A percentile compares a stretch with the other conserved stretches of the same genome.
These are phyloP conservation scores for Inonotus hispidus DNA, from an alignment of 1,284 basidiomycete genomes.

Conservation along the genomic window DNA sequence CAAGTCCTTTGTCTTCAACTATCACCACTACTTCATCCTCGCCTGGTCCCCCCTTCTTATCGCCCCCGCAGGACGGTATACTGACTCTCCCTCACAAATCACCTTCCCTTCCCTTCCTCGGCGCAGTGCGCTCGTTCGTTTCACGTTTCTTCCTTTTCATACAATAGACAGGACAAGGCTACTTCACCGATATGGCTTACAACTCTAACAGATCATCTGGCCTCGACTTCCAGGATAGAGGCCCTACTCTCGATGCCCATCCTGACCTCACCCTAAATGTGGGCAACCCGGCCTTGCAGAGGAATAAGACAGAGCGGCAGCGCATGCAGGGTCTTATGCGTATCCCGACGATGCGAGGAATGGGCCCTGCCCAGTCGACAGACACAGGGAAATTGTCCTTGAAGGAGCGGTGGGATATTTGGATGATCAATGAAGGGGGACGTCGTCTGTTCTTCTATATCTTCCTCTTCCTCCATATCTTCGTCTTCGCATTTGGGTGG, in stretches of 20 bases:
- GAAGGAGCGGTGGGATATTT: slow-evolving; percentile 51
- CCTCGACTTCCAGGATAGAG: slow-evolving; percentile 68
- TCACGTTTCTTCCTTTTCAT: not conserved
- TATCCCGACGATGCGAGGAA: slow-evolving; percentile 36
- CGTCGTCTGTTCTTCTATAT: slow-evolving; percentile 68
- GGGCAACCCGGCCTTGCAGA: slow-evolving; percentile 44
- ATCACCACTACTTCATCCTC: not conserved
- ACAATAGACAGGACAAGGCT: slow-evolving; percentile 2
- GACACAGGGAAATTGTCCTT: slow-evolving; percentile 26
- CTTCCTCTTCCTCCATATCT: slow-evolving; percentile 71
- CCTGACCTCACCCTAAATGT: slow-evolving; percentile 39
- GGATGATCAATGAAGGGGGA: slow-evolving; percentile 91
- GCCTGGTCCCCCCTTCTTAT: not conserved
- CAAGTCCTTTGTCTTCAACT: slow-evolving; percentile 1
- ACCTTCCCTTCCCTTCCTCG: not conserved
- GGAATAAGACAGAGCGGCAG: slow-evolving; percentile 75
- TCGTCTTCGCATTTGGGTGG: slow-evolving; percentile 71
- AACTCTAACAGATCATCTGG: slow-evolving; percentile 48
- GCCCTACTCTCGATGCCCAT: slow-evolving; percentile 45
- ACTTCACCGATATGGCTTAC: slow-evolving; percentile 5
- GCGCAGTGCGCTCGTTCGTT: slow-evolving; percentile 13
- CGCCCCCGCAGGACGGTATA: slow-evolving; percentile 6
- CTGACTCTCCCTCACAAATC: not conserved
- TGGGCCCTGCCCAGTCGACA: slow-evolving; percentile 30
- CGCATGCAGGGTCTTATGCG: slow-evolving; percentile 77